Conservation (phyloP, 2,329 filamentous ascomycete genomes). For the Fusarium sp. region DNA sequence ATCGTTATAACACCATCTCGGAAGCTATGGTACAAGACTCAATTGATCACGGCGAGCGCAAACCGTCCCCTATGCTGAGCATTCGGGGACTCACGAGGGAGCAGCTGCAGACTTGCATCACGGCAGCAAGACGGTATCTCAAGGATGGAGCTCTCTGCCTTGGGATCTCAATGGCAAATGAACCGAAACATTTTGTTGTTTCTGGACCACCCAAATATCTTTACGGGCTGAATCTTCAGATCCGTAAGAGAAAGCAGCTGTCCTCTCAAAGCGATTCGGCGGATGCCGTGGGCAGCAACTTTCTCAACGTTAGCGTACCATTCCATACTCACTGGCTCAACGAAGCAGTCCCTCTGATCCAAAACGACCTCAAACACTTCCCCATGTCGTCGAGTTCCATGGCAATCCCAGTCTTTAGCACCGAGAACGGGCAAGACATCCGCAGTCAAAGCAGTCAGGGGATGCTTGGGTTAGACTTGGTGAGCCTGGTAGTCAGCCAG, state of each 20-base stretch:
- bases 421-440: conserved; percentile 10
- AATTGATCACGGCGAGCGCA: conserved; percentile 13
- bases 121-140: conserved; percentile 20
- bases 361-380: conserved; percentile 10
- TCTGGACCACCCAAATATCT: conserved; percentile 18
- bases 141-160: neutral
- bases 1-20: neutral
- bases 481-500: conserved; percentile 11
- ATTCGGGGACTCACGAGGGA: conserved; percentile 11
- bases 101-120: conserved; percentile 9
- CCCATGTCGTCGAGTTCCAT: neutral
- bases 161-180: conserved; percentile 15
- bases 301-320: conserved; percentile 23
- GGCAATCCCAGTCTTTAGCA: conserved; percentile 10
- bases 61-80: conserved; percentile 20
- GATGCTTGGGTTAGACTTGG: neutral
- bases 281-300: conserved; percentile 1
- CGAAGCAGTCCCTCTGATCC: conserved; percentile 12
- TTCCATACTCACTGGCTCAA: conserved; percentile 19
- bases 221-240: conserved; percentile 21
- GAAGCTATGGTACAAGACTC: conserved; percentile 24
- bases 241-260: conserved; percentile 16
- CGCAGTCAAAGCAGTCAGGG: neutral
- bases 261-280: neutral
- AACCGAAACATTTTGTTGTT: conserved; percentile 16